phyloP scores from a whole-genome alignment of 768 basidiomycete species.

The Boletus rubescentipes region DNA sequence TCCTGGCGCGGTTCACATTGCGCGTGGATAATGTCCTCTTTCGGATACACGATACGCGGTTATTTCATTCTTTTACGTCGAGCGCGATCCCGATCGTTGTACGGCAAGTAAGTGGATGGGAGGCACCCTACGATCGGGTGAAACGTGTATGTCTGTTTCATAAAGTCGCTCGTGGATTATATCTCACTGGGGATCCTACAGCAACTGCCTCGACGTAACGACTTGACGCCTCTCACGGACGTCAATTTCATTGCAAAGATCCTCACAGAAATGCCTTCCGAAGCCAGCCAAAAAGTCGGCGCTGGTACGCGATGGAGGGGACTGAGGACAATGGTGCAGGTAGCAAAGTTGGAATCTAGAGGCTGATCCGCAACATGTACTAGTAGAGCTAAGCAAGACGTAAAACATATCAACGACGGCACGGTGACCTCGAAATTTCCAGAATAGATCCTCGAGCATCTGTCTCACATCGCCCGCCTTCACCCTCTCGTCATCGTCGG shows the following conservation, averaged over 20 bases:
- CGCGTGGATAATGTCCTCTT: conserved; percentile 96
- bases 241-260: conserved; percentile 76
- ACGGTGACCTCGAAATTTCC: not conserved
- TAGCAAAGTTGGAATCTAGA: conserved; percentile 33
- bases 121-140: conserved; percentile 81
- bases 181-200: conserved; percentile 26
- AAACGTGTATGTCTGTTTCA: conserved; percentile 59
- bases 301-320: conserved; percentile 86
- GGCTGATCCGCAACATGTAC: conserved; percentile 1
- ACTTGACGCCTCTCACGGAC: conserved; percentile 87
- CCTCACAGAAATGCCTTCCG: conserved; percentile 59
- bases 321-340: conserved; percentile 62
- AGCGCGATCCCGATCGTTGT: conserved; percentile 60
- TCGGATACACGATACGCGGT: conserved; percentile 81
- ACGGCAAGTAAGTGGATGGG: conserved; percentile 88
- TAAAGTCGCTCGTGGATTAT: not conserved
- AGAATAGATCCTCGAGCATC: conserved; percentile 46
- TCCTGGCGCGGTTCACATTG: conserved; percentile 85
- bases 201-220: conserved; percentile 71
- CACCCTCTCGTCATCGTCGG: conserved; percentile 49
- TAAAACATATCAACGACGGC: not conserved
- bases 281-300: conserved; percentile 57
- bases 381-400: not conserved
- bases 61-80: conserved; percentile 81
- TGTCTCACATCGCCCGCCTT: conserved; percentile 50